Base-by-base conservation (phyloP, 306 rosid species). In the Carpinus fangiana region DNA sequence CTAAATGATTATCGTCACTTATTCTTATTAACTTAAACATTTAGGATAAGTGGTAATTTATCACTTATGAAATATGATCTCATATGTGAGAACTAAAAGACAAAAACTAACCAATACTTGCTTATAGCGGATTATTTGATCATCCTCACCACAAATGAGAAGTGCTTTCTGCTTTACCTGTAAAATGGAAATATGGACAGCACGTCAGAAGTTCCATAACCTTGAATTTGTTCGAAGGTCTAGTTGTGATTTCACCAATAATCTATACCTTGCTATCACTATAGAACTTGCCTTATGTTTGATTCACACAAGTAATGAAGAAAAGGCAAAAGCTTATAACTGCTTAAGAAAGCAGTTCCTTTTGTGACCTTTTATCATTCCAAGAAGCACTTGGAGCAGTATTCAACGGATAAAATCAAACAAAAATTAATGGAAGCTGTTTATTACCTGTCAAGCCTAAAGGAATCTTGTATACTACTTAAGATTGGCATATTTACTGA, bases 161-260 rank as follows among this genome's bases (percentile, higher is more conserved):
- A 88, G 92, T 57, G 77, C 73, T 80, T 79, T 82, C 79, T 88
- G 90, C 76, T 80, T 82, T 75, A 88, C 90, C 92, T 88, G 79
- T 50, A 55, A 67, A 45, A 38, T 17, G 11, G n/a, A 78, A 51
- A 61, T 43, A 66, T 36, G 28, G 26, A 17, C 20, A 67, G 18
- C 7, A 23, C 7, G 26, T 66, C 59, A 51, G 66, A 26, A 60
- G 46, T 36, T 62, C 10, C 2, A 14, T 62, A 8, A 62, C 41
- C 17, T 62, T 14, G 69, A 16, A 65, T 26, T 65, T 36, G 48
- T 16, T 65, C 7, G 70, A 16, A 65, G 70, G 13, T 36, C 47
- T 17, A 65, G 20, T 65, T 38, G n/a, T 65, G 12, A 38, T 38
- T 65, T 8, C 20, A 65, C 18, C 45, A 20, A 9, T 20, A 46